Conservation (phyloP, 768 basidiomycete species). For the Podaxis pistillaris region DNA sequence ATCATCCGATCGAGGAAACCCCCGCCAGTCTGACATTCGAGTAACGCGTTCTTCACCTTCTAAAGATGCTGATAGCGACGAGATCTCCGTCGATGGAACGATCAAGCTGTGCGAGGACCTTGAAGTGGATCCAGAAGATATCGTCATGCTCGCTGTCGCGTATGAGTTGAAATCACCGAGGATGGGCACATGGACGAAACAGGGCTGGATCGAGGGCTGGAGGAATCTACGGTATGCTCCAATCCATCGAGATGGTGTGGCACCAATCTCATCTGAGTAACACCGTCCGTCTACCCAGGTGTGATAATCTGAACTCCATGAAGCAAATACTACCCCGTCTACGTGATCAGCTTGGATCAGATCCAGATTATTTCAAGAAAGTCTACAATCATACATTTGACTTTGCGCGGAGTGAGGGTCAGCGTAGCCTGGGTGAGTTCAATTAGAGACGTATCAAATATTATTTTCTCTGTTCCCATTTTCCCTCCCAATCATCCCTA, state of each 20-base stretch:
- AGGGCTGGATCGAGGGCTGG: conserved; percentile 84
- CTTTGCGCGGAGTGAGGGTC: conserved; percentile 73
- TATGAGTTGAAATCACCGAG: conserved; percentile 75
- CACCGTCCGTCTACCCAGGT: conserved; percentile 35
- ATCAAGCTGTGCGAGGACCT: conserved; percentile 74
- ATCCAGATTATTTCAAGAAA: conserved; percentile 67
- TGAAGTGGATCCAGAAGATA: conserved; percentile 71
- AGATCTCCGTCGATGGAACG: conserved; percentile 79
- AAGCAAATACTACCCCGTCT: conserved; percentile 51
- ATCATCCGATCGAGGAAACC: conserved; percentile 1
- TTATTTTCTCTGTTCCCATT: background rate
- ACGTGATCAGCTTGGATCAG: conserved; percentile 56
- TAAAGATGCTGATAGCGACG: conserved; percentile 55
- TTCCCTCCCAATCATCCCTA: background rate
- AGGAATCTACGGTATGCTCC: conserved; percentile 59
- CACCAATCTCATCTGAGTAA: background rate
- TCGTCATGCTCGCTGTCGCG: conserved; percentile 79
- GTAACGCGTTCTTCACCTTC: conserved; percentile 1
- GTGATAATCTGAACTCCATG: conserved; percentile 67
- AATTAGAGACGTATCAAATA: background rate
- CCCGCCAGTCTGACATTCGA: background rate
- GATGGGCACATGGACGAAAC: conserved; percentile 68
- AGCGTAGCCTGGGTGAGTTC: conserved; percentile 72
- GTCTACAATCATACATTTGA: conserved; percentile 84
- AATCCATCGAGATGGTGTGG: background rate